phyloP scores from a whole-genome alignment of 2,329 filamentous ascomycete species.

The Coniochaeta sp. region DNA sequence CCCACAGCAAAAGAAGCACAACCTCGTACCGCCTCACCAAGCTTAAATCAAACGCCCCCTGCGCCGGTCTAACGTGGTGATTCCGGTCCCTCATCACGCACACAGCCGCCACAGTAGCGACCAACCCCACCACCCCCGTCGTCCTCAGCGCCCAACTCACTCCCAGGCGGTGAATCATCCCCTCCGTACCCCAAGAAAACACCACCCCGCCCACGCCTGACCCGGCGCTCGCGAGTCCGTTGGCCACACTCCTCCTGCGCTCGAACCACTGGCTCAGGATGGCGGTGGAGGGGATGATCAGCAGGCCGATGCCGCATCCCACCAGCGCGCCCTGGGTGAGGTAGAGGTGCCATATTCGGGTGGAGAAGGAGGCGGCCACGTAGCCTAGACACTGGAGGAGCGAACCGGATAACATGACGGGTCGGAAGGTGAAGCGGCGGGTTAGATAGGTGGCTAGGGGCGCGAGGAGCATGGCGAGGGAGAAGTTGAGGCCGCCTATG shows the following conservation, averaged over 20 bases:
- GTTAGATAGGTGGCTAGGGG: constrained; percentile 2
- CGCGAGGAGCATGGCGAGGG: constrained; percentile 3
- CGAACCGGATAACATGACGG: constrained; percentile 26
- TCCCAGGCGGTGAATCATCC: constrained; percentile 26
- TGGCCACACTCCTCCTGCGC: constrained; percentile 28
- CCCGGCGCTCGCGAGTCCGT: constrained; percentile 29
- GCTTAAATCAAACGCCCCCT: neutral
- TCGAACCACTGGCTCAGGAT: constrained; percentile 35
- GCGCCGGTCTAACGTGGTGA: neutral
- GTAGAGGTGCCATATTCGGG: constrained; percentile 19
- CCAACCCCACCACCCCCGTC: constrained; percentile 23
- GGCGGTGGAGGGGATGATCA: constrained; percentile 29
- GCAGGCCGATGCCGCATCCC: constrained; percentile 29
- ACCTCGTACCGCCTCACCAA: neutral
- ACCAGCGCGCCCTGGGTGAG: constrained; percentile 31
- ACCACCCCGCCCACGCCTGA: constrained; percentile 31
- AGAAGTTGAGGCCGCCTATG: constrained; percentile 1
- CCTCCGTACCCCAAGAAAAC: constrained; percentile 23
- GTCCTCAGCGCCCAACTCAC: constrained; percentile 29
- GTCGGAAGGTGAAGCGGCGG: neutral
- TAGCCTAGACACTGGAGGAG: constrained; percentile 17
- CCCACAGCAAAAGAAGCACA: neutral
- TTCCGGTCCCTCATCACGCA: constrained; percentile 18
- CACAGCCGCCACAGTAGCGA: constrained; percentile 20
- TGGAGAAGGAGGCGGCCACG: neutral